phyloP scores from a whole-genome alignment of 1,284 basidiomycete species.

The Stygiomarasmius scandens region DNA sequence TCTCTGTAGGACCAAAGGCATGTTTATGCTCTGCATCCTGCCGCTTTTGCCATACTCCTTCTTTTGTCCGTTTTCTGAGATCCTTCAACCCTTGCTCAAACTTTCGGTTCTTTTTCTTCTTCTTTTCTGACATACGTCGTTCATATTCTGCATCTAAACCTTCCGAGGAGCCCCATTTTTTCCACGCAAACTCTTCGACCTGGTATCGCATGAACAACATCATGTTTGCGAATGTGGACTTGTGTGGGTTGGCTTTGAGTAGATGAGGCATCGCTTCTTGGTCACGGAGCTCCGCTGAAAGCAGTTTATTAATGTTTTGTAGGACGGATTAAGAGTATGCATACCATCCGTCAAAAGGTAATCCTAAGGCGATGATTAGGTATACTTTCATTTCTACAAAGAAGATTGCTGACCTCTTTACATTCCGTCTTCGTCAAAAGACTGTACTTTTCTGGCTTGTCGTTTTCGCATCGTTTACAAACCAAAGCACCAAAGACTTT shows the following conservation, averaged over 20 bases:
- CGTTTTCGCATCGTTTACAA: constrained; percentile 89
- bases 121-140: constrained; percentile 80
- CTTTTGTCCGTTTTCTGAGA: constrained; percentile 82
- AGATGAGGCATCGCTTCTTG: constrained; percentile 92
- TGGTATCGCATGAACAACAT: constrained; percentile 96
- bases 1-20: constrained; percentile 67
- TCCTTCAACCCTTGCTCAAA: constrained; percentile 87
- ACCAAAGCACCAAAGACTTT: constrained; percentile 85
- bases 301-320: not conserved
- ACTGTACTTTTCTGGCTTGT: constrained; percentile 90
- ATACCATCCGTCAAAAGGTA: constrained; percentile 87
- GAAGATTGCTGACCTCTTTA: constrained; percentile 69
- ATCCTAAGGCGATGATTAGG: constrained; percentile 54
- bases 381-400: not conserved
- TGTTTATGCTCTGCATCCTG: constrained; percentile 89
- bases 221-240: constrained; percentile 98
- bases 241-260: constrained; percentile 95
- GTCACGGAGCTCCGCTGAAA: constrained; percentile 87
- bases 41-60: constrained; percentile 87
- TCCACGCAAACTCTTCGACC: constrained; percentile 96
- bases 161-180: constrained; percentile 96
- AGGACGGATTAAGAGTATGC: constrained; percentile 26
- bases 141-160: constrained; percentile 91
- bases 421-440: constrained; percentile 98
- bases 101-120: constrained; percentile 90